phyloP scores from a whole-genome alignment of 768 basidiomycete species.

The Hemileccinum rubropunctum region DNA sequence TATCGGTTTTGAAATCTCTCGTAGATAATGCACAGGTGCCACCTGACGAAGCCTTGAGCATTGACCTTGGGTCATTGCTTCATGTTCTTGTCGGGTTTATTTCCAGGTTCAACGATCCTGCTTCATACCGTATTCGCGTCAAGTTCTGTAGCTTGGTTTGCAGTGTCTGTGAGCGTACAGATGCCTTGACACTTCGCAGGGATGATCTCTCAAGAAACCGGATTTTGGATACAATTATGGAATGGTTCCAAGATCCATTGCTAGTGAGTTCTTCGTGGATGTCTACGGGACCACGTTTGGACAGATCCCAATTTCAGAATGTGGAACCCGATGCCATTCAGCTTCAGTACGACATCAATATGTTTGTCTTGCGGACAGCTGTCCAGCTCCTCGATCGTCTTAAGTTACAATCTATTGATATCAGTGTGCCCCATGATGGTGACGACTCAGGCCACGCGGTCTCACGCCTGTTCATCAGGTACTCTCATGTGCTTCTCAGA shows the following conservation, averaged over 20 bases:
- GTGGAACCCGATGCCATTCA: slow-evolving; percentile 36
- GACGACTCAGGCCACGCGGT: slow-evolving; percentile 69
- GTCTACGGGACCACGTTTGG: background rate
- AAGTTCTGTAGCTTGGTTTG: slow-evolving; percentile 77
- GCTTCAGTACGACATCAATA: slow-evolving; percentile 65
- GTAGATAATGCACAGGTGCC: slow-evolving; percentile 66
- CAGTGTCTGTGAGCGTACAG: slow-evolving; percentile 58
- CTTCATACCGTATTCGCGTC: slow-evolving; percentile 62
- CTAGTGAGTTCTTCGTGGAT: slow-evolving; percentile 39
- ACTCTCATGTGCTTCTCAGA: slow-evolving; percentile 63
- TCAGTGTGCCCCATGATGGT: slow-evolving; percentile 45
- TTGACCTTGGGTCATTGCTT: slow-evolving; percentile 63
- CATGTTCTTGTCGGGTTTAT: slow-evolving; percentile 63
- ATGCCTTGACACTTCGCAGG: slow-evolving; percentile 61
- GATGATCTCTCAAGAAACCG: slow-evolving; percentile 65
- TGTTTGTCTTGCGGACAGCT: slow-evolving; percentile 67
- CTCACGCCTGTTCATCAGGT: slow-evolving; percentile 77
- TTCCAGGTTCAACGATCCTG: slow-evolving; percentile 52
- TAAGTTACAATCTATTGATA: slow-evolving; percentile 59
- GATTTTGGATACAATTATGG: slow-evolving; percentile 72
- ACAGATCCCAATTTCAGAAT: slow-evolving; percentile 24
- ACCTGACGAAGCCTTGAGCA: slow-evolving; percentile 57
- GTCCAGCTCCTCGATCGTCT: slow-evolving; percentile 77
- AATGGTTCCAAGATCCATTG: slow-evolving; percentile 66
- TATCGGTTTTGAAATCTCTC: slow-evolving; percentile 71